Conservation (phyloP, 257 asterid genomes). For the Solanum bulbocastanum region DNA sequence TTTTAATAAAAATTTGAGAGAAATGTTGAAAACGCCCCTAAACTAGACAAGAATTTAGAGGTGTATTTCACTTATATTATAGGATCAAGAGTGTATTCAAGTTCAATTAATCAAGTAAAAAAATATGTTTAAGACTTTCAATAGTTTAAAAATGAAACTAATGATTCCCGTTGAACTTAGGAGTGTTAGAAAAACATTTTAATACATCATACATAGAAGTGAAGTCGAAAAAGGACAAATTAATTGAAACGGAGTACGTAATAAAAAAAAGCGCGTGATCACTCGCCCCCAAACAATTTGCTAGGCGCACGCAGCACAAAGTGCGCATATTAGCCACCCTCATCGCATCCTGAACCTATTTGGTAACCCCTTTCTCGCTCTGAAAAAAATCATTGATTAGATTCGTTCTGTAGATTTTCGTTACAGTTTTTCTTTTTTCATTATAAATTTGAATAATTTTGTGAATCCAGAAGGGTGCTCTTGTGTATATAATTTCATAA, state of each 20-base stretch:
- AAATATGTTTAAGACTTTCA: accelerated
- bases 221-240: too few relatives aligned
- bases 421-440: neutral
- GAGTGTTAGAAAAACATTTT: too few relatives aligned
- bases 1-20: accelerated
- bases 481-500: neutral
- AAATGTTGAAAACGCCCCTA: too few relatives aligned
- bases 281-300: neutral
- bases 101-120: too few relatives aligned
- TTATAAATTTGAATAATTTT: neutral
- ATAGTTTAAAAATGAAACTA: accelerated
- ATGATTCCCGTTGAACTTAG: accelerated
- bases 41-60: accelerated
- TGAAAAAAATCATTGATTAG: neutral
- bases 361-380: neutral
- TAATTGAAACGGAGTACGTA: too few relatives aligned
- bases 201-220: too few relatives aligned
- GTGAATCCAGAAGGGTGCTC: neutral
- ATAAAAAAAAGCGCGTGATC: neutral
- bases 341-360: neutral
- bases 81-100: too few relatives aligned
- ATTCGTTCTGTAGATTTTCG: neutral
- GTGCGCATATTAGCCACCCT: neutral
- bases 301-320: neutral
- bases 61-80: too few relatives aligned